Base-by-base conservation (phyloP, 2,329 filamentous ascomycete species). In the Ploettnerulaceae sp. region DNA sequence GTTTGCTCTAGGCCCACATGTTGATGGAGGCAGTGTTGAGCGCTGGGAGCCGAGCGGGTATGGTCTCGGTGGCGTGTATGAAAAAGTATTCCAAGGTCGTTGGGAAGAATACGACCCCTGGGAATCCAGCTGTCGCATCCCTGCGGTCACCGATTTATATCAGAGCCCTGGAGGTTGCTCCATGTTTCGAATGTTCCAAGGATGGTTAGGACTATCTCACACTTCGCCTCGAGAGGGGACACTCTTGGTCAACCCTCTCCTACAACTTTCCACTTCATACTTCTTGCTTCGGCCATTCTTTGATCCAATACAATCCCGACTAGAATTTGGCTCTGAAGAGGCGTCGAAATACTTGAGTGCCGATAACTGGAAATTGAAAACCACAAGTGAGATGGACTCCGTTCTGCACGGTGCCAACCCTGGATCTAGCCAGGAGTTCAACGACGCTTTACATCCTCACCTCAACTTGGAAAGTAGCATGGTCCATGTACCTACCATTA, bases 151-250 rank as follows among this genome's bases (percentile, higher is more conserved):
- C 50, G 84, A 95, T 64, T 68, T 90, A 25, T 93, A 96, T 63
- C 75, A 87, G 40, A 88, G 89, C 0, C 75, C 89, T 0, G 89
- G 90, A 0, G 82, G 86, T 1, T 95, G 88, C 67, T 84, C 77
- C 35, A 88, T 89, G 71, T 89, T 95, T 67, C 77, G 91, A 29
- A 85, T 89, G 75, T 91, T 87, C 65, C 90, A 96, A 67, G 90
- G 89, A 14, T 96, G 90, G 90, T 66, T 96, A 42, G 79, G 77
- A 49, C 83, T 96, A 75, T 89, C 83, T 48, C 69, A 71, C n/a
- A 84, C 81, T 0, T 80, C 74, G 0, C 86, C 87, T 0, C 73
- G 74, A 4, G 82, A 95, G 67, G 90, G 90, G 1, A 93, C 89
- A 0, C 67, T 96, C 42, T 73, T 87, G 33, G 85, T 95, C 2